phyloP scores from a whole-genome alignment of 306 rosid species.

The Oemleria cerasiformis region DNA sequence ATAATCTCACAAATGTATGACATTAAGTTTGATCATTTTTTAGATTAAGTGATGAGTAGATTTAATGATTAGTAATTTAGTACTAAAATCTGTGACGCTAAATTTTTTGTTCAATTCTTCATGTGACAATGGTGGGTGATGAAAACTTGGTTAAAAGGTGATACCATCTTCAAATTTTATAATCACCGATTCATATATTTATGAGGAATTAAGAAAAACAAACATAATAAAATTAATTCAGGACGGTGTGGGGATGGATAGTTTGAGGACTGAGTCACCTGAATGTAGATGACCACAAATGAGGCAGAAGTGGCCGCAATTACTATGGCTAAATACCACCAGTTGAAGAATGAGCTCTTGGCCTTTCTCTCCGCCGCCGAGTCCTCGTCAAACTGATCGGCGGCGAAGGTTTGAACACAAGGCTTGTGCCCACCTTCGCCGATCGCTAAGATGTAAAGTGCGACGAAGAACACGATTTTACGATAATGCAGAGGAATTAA shows the following conservation, averaged over 20 bases:
- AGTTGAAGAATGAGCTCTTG: slow-evolving; percentile 78
- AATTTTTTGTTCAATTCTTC: too few relatives aligned
- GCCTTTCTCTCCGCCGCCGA: slow-evolving; percentile 45
- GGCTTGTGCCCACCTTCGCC: slow-evolving; percentile 88
- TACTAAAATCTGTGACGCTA: too few relatives aligned
- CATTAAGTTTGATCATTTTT: background rate
- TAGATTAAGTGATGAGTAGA: too few relatives aligned
- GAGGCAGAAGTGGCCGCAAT: slow-evolving; percentile 50
- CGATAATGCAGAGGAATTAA: slow-evolving; percentile 14
- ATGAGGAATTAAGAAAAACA: background rate
- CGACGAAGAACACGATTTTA: slow-evolving; percentile 36
- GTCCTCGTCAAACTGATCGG: slow-evolving; percentile 78
- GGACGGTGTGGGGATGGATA: background rate
- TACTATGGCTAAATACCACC: slow-evolving; percentile 75
- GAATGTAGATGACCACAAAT: slow-evolving; percentile 55
- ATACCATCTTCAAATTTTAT: too few relatives aligned
- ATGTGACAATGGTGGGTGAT: too few relatives aligned
- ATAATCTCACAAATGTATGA: background rate
- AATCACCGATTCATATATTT: too few relatives aligned
- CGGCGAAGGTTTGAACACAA: slow-evolving; percentile 84
- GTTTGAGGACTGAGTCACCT: slow-evolving; percentile 33
- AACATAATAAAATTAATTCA: background rate
- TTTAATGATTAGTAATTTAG: too few relatives aligned
- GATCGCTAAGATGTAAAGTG: slow-evolving; percentile 53
- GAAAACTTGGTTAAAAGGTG: too few relatives aligned